A percentile compares a stretch with the other conserved stretches of the same genome.
phyloP scores from a whole-genome alignment of 2,329 filamentous ascomycete species.

The Botryotinia calthae region DNA sequence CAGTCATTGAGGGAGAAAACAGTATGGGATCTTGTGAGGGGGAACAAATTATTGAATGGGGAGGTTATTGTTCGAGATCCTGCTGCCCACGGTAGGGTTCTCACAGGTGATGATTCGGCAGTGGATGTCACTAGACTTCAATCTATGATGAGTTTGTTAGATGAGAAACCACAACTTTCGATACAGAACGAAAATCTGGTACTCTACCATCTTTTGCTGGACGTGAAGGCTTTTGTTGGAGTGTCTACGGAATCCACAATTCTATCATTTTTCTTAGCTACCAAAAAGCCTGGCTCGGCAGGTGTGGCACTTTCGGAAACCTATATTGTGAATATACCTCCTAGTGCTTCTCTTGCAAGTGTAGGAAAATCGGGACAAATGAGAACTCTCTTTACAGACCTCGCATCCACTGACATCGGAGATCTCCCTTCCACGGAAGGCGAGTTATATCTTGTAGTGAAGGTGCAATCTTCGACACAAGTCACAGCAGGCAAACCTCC shows the following conservation, averaged over 20 bases:
- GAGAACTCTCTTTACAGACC: slow-evolving; percentile 83
- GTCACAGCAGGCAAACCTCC: slow-evolving; percentile 32
- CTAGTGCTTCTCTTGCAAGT: slow-evolving; percentile 67
- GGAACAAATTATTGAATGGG: slow-evolving; percentile 90
- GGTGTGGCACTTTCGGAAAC: slow-evolving; percentile 75
- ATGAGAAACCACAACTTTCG: slow-evolving; percentile 70
- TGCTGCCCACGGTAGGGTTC: slow-evolving; percentile 72
- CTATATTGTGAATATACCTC: slow-evolving; percentile 74
- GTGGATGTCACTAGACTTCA: slow-evolving; percentile 89
- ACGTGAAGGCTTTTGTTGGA: slow-evolving; percentile 78
- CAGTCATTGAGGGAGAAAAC: slow-evolving; percentile 78
- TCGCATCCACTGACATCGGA: slow-evolving; percentile 58
- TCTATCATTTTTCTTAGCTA: slow-evolving; percentile 74
- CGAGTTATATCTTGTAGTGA: slow-evolving; percentile 80
- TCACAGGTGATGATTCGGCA: slow-evolving; percentile 90
- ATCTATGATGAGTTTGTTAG: slow-evolving; percentile 91
- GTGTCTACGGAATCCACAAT: slow-evolving; percentile 72
- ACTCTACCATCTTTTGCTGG: slow-evolving; percentile 78
- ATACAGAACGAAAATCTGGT: slow-evolving; percentile 63
- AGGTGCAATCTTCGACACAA: slow-evolving; percentile 50
- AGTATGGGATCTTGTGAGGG: slow-evolving; percentile 90
- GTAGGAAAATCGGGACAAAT: slow-evolving; percentile 65
- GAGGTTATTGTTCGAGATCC: slow-evolving; percentile 95
- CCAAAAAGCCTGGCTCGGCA: slow-evolving; percentile 62
- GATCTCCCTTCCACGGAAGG: slow-evolving; percentile 61